A percentile compares a stretch with the other conserved stretches of the same genome.
These are phyloP conservation scores for Synchytrium microbalum DNA, from an alignment of 371 early-diverging fungal genomes.

Conservation along the genomic window DNA sequence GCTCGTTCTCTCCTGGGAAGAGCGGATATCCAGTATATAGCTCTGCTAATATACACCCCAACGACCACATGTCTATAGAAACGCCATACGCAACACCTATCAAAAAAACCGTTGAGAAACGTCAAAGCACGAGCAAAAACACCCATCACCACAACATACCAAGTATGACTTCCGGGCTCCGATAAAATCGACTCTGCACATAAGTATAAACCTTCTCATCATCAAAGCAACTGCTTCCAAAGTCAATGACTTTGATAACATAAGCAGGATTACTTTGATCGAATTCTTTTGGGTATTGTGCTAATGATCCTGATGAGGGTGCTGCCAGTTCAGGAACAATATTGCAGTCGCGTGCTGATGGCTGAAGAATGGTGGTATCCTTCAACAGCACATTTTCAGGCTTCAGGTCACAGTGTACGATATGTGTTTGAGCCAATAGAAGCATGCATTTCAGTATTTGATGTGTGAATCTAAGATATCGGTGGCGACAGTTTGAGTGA, in stretches of 20 bases:
- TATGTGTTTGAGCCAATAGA: conserved; percentile 62
- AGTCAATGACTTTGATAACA: conserved; percentile 95
- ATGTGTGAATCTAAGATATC: conserved; percentile 50
- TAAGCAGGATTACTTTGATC: conserved; percentile 24
- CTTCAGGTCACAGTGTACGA: conserved; percentile 98
- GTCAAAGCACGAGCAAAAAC: neutral
- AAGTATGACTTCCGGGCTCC: conserved; percentile 94
- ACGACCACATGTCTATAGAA: conserved; percentile 96
- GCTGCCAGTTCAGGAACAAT: conserved; percentile 7
- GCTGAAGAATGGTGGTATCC: conserved; percentile 14
- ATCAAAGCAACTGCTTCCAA: conserved; percentile 90
- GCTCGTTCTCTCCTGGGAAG: conserved; percentile 95
- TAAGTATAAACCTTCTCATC: conserved; percentile 90
- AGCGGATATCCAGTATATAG: conserved; percentile 78
- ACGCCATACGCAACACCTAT: conserved; percentile 84
- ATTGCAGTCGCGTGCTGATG: conserved; percentile 16
- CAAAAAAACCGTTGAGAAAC: neutral
- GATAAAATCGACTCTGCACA: conserved; percentile 95
- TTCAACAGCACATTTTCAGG: conserved; percentile 63
- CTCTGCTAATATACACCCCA: conserved; percentile 97
- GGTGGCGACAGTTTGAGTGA: conserved; percentile 3
- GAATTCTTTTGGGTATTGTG: conserved; percentile 28
- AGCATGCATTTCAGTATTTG: conserved; percentile 83
- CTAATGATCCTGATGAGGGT: conserved; percentile 7
- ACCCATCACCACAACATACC: conserved; percentile 33